phyloP scores from a whole-genome alignment of 371 early-diverging fungal genomes.

The Mortierella sp. region DNA sequence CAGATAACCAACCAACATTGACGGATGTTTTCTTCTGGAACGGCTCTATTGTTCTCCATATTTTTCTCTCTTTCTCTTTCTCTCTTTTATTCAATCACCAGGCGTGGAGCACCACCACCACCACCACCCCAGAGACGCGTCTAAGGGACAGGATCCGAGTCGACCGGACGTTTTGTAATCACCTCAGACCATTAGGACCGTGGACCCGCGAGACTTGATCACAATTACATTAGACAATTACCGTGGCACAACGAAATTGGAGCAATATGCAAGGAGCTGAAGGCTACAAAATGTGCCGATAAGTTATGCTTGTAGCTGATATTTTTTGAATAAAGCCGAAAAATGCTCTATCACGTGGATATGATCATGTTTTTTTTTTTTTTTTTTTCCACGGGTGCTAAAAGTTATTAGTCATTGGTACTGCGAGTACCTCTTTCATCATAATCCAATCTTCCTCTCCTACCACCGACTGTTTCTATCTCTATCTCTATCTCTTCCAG shows the following conservation, averaged over 20 bases:
- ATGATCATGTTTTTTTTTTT: constrained; percentile 3
- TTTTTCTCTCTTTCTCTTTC: constrained; percentile 18
- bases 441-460: not conserved
- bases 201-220: not conserved
- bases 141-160: constrained; percentile 24
- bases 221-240: not conserved
- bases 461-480: not conserved
- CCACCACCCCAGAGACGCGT: constrained; percentile 57
- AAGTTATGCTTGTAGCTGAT: not conserved
- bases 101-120: constrained; percentile 56
- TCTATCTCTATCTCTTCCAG: not conserved
- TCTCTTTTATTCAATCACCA: constrained; percentile 20
- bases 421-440: too few relatives aligned
- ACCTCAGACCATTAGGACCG: not conserved
- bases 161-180: not conserved
- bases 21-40: constrained; percentile 32
- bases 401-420: not conserved
- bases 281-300: too few relatives aligned
- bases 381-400: constrained; percentile 11
- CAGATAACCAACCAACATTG: constrained; percentile 18
- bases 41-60: constrained; percentile 24
- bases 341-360: not conserved
- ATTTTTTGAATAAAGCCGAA: not conserved
- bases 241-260: constrained; percentile 8
- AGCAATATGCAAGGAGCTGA: not conserved